phyloP scores from a whole-genome alignment of 140 eudicot species.

The Erigeron philadelphicus region DNA sequence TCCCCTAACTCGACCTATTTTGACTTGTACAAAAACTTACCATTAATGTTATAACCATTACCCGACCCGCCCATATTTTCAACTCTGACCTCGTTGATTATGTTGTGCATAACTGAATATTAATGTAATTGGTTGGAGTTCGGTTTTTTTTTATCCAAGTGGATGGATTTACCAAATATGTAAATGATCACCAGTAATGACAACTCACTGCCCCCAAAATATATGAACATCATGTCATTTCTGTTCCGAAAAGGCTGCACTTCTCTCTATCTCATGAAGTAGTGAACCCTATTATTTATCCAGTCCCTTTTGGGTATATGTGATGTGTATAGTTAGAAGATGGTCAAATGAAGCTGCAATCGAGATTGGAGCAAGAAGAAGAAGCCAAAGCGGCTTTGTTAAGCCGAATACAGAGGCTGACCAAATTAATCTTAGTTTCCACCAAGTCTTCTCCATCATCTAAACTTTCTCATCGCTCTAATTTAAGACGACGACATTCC shows the following conservation, averaged over 20 bases:
- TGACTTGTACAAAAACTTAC: background rate
- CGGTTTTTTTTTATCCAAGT: background rate
- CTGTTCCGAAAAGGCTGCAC: slow-evolving; percentile 14
- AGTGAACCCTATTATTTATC: slow-evolving; percentile 13
- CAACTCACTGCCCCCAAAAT: background rate
- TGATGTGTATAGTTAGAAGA: slow-evolving; percentile 75
- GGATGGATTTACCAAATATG: background rate
- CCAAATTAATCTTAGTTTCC: slow-evolving; percentile 89
- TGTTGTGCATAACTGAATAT: background rate
- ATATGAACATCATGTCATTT: slow-evolving; percentile 13
- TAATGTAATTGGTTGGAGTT: background rate
- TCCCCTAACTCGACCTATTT: background rate
- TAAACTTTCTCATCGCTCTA: slow-evolving; percentile 60
- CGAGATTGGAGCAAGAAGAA: slow-evolving; percentile 96
- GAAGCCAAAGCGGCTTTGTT: slow-evolving; percentile 96
- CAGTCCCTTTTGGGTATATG: slow-evolving; percentile 17
- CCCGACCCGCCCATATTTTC: background rate
- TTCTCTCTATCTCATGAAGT: slow-evolving; percentile 1
- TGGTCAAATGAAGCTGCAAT: slow-evolving; percentile 91
- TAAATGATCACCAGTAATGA: background rate
- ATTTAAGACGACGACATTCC: slow-evolving; percentile 81
- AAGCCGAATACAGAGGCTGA: slow-evolving; percentile 87
- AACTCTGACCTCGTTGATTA: background rate
- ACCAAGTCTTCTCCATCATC: slow-evolving; percentile 83
- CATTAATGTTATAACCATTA: background rate